Percentiles rank a stretch among this genome's conserved stretches.
Evolutionary conservation across 495 filamentous ascomycete genomes (phyloP).

Genomic region (Hypoxylon perforatum): DNA sequence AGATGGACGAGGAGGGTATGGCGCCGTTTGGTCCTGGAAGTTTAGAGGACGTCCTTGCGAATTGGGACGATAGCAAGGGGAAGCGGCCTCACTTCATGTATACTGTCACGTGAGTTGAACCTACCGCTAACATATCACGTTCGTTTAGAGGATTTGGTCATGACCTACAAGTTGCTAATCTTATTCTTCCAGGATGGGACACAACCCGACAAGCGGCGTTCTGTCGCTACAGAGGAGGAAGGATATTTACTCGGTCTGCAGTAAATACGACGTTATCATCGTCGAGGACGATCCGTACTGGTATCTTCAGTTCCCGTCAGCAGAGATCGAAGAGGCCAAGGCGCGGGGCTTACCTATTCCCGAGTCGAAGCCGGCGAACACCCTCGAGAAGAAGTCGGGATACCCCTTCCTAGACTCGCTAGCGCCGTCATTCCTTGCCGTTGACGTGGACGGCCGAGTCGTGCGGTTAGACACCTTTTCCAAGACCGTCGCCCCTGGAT

Average conservation of each 20-base stretch:
- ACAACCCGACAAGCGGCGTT: conserved; percentile 87
- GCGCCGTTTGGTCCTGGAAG: conserved; percentile 70
- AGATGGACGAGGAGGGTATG: conserved; percentile 85
- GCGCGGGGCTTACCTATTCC: conserved; percentile 44
- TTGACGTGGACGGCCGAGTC: conserved; percentile 88
- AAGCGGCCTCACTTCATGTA: conserved; percentile 87
- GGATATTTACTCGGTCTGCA: conserved; percentile 83
- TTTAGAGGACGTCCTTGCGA: conserved; percentile 78
- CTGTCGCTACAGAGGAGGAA: conserved; percentile 75
- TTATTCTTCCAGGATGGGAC: conserved; percentile 72
- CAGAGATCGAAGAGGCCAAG: conserved; percentile 63
- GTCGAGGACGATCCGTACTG: conserved; percentile 97
- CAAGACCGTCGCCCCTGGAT: conserved; percentile 84
- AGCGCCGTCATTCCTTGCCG: conserved; percentile 75
- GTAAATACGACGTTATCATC: conserved; percentile 88
- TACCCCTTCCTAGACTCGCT: conserved; percentile 85
- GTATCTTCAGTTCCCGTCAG: conserved; percentile 89
- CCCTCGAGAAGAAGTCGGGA: conserved; percentile 68
- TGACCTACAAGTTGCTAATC: conserved; percentile 10
- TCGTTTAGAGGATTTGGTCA: neutral
- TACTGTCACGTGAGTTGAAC: conserved; percentile 79
- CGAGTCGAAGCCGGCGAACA: conserved; percentile 32
- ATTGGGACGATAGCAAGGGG: conserved; percentile 80
- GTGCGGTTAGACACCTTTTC: conserved; percentile 85
- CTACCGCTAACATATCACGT: neutral